Base-by-base conservation (phyloP, 306 rosid genomes). In the Lathyrus tuberosus region DNA sequence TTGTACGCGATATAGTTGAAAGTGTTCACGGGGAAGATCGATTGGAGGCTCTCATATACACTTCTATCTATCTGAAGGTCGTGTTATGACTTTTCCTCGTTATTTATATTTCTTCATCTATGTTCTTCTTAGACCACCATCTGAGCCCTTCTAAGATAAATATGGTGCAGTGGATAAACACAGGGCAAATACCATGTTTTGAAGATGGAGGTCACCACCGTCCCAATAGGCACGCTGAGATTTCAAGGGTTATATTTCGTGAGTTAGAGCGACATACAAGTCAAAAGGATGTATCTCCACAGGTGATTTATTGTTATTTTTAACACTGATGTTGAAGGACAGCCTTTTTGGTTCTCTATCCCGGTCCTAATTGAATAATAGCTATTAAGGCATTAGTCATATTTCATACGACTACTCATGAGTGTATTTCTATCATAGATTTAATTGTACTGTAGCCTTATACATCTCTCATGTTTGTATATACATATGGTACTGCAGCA, bases 171-270 rank as follows among this genome's bases (percentile, higher is more conserved):
- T 94, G 99, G 99, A 91, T 91, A 84, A 94, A 94, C 83, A 94
- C 92, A 20, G 99, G 99, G 59, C 99, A 94, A 76, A 94, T 94
- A 78, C 80, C 97, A 69, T 94, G 99, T 78, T 87, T 88, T 81
- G 99, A 94, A 84, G 99, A 41, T 83, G 99, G 99, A 47, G 97
- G 97, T 79, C 99, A 94, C 84, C 87, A 84, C 72, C 88, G 99
- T 43, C 99, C 99, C 28, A 91, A 91, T 67, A 91, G 89, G 81
- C 97, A 94, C 84, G 97, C 97, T 75, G 96, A 94, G 87, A 88
- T 91, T 73, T 91, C 99, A 63, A 84, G 97, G 95, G 82, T 84
- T 67, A 94, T 94, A 84, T 94, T 94, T 76, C 83, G 95, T 11
- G 92, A 91, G 76, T 73, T 94, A 71, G 99, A 94, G 80, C 77